Evolutionary conservation across 345 rosid species (phyloP), one percentile per base, ranked within the genome.

Genomic region (Salix brachista): DNA sequence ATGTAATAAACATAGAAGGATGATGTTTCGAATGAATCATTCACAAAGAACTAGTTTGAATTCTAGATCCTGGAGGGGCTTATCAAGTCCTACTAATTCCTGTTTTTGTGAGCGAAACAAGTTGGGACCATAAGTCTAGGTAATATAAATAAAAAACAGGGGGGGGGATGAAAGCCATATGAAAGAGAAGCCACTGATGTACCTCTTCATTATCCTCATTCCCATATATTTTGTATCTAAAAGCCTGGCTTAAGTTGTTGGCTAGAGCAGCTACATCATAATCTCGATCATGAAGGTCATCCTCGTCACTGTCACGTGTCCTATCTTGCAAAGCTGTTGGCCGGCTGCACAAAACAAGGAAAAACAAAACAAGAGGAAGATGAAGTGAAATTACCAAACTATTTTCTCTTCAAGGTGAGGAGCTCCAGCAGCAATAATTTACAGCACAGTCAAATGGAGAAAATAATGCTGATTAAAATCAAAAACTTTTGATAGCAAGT

Each of bases 261-360:
- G 99, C 97, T 69, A 96, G 88, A 81, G 97, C 95, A 52, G 97
- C 95, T 83, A 96, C 97, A 87, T 93, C 97, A 84, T 92, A 96
- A 79, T 93, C 97, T 80, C 97, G 88, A 79, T 93, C 97, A 75
- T 89, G 97, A 76, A 88, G 84, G 80, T 94, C 97, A 75, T 96
- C 98, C 58, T 93, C 98, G 34, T 94, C 98, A 60, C 98, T 94
- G 67, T 96, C 99, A 78, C 91, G 90, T 21, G 93, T 83, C 88
- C 98, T 93, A 77, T 93, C 99, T 75, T 93, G 98, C 83, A 93
- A 78, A 32, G 97, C 92, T 58, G 94, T 91, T 30, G 99, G 99
- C 34, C 97, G 98, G 79, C 99, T 96, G 94, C 75, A 86, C 17
- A 83, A 36, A 67, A 79, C 34, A 76, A 75, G 65, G 28, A 74